A percentile compares a stretch with the other conserved stretches of the same genome.
phyloP scores from a whole-genome alignment of 495 filamentous ascomycete genomes.

The Hypoxylon cercidicola region DNA sequence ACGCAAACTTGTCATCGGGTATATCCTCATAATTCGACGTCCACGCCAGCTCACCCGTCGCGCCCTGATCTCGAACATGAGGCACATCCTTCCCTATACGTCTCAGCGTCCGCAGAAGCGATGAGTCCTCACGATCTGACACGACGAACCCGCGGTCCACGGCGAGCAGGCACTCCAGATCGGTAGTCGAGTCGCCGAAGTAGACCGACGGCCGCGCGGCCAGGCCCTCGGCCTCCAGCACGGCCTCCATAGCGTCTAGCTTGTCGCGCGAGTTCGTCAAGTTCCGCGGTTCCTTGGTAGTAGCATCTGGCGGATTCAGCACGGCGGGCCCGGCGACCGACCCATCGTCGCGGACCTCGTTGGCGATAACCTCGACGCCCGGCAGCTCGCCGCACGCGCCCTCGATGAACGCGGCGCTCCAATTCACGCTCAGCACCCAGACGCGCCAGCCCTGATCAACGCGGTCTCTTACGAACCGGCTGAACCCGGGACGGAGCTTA shows the following conservation, averaged over 20 bases:
- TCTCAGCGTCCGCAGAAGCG: conserved; percentile 47
- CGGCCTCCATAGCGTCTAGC: conserved; percentile 38
- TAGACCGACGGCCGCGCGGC: conserved; percentile 36
- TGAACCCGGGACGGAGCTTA: conserved; percentile 49
- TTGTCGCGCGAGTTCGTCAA: conserved; percentile 49
- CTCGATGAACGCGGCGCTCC: conserved; percentile 55
- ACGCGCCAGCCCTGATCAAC: conserved; percentile 40
- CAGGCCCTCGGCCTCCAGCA: conserved; percentile 20
- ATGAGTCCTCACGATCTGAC: conserved; percentile 48
- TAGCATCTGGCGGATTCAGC: conserved; percentile 22
- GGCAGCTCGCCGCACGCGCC: conserved; percentile 40
- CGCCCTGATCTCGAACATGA: conserved; percentile 41
- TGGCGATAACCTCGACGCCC: conserved; percentile 44
- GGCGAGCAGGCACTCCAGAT: conserved; percentile 53
- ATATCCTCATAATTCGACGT: conserved; percentile 35
- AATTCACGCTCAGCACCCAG: conserved; percentile 58
- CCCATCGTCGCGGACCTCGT: conserved; percentile 48
- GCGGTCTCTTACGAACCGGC: conserved; percentile 40
- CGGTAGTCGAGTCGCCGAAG: conserved; percentile 51
- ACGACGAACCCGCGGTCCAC: conserved; percentile 52
- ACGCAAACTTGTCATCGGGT: conserved; percentile 16
- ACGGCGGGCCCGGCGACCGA: conserved; percentile 47
- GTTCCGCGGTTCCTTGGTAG: conserved; percentile 19
- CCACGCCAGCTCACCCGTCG: conserved; percentile 26
- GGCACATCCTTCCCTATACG: conserved; percentile 51